Base-by-base conservation (phyloP, 768 basidiomycete species). In the Trametes coccinea region DNA sequence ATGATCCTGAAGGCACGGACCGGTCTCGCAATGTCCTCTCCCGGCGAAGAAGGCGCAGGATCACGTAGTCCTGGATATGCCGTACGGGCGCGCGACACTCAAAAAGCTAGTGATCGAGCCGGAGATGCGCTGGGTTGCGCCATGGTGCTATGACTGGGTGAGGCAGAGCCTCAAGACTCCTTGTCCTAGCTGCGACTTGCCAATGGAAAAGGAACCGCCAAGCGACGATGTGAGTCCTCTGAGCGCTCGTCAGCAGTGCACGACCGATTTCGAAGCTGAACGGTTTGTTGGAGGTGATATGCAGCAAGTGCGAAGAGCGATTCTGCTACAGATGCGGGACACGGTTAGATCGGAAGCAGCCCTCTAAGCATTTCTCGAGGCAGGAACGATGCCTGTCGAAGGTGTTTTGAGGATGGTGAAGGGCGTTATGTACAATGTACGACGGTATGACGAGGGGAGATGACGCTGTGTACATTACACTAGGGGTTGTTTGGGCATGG, bases 271-370 rank as follows among this genome's bases (percentile, higher is more conserved):
- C 39, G 27, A 33, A 52, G 40, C 13, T 29, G 13, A 13, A 6
- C 6, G 5, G 40, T 34, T 17, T 33, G 30, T 14, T 41, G 14
- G 61, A 91, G 90, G 91, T 92, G 89, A 89, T 83, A 5, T 93
- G 89, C 67, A 74, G 77, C n/a, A 87, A 84, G 66, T 94, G 92
- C 73, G 69, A 74, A 33, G 79, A 83, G 53, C 92, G 93, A 69
- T 94, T 92, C 68, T 94, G 92, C 77, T 93, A 90, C 67, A 82
- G 86, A 5, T 93, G 92, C 70, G 92, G 89, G 4, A 59, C 73
- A 0, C 80, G 78, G 65, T 72, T 93, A 29, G 50, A 73, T 0
- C 67, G 74, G 6, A 66, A 4, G 10, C 40, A 56, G 37, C 89
- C 90, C 0, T 93, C 92, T 64, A 68, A 64, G 30, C 92, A 93